A percentile compares a stretch with the other conserved stretches of the same genome.
phyloP scores from a whole-genome alignment of 1,284 basidiomycete genomes.

The Ceratobasidium sp. region DNA sequence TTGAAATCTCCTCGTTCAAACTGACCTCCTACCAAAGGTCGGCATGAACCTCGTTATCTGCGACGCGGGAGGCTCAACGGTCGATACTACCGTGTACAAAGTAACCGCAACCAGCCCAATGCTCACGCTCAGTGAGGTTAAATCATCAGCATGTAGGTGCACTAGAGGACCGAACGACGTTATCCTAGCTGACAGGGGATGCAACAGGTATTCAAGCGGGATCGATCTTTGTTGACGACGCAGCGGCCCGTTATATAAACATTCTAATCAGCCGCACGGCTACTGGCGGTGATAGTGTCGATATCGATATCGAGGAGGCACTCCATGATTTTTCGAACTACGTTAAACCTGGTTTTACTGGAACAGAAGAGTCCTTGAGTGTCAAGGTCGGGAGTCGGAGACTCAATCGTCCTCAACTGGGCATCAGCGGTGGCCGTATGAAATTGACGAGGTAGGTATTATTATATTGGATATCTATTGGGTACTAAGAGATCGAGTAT shows the following conservation, averaged over 20 bases:
- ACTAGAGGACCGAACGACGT: too few relatives aligned
- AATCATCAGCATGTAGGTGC: slow-evolving; percentile 38
- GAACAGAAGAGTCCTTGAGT: neutral
- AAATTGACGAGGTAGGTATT: neutral
- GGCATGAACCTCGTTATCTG: slow-evolving; percentile 5
- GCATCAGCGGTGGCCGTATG: neutral
- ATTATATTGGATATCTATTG: too few relatives aligned
- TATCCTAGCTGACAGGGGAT: too few relatives aligned
- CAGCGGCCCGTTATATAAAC: neutral
- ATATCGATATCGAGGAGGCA: neutral
- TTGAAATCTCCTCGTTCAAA: neutral
- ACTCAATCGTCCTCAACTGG: slow-evolving; percentile 3
- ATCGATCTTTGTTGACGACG: slow-evolving; percentile 28
- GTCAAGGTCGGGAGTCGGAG: slow-evolving; percentile 10
- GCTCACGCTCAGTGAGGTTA: slow-evolving; percentile 34
- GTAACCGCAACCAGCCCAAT: neutral
- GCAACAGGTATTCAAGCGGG: slow-evolving; percentile 31
- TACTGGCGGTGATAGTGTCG: neutral
- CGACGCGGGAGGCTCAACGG: slow-evolving; percentile 22
- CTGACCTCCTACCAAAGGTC: neutral
- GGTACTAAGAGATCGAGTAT: too few relatives aligned
- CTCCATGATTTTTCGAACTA: slow-evolving; percentile 15
- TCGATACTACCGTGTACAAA: slow-evolving; percentile 20
- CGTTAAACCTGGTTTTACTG: slow-evolving; percentile 18
- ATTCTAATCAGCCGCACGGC: neutral